Evolutionary conservation across 164 flowering plant genomes (phyloP).

Genomic region (Dillenia turbinata): DNA sequence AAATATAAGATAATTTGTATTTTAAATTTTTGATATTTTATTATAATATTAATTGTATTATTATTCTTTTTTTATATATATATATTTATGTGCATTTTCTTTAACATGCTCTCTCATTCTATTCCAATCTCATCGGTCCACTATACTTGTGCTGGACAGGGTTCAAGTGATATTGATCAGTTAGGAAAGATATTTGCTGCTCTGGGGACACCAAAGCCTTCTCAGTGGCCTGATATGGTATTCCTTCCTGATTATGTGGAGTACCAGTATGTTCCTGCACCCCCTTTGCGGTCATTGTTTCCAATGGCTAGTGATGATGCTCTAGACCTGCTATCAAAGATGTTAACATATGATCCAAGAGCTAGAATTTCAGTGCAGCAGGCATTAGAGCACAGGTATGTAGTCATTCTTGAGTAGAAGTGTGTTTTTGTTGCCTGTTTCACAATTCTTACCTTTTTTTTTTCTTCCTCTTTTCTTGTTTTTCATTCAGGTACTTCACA

Average conservation of each 20-base stretch:
- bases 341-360: conserved; percentile 91
- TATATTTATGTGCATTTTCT: not conserved
- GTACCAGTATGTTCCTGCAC: conserved; percentile 72
- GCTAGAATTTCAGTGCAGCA: conserved; percentile 77
- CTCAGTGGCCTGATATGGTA: conserved; percentile 93
- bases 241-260: conserved; percentile 94
- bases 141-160: conserved; percentile 36
- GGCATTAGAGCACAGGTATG: conserved; percentile 90
- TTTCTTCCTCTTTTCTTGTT: conserved; percentile 8
- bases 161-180: conserved; percentile 93
- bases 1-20: too few relatives aligned
- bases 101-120: too few relatives aligned
- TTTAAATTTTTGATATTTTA: not conserved
- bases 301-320: conserved; percentile 92
- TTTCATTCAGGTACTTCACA: conserved; percentile 64
- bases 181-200: conserved; percentile 92
- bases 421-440: not conserved
- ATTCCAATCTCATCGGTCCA: too few relatives aligned
- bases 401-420: not conserved
- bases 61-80: not conserved
- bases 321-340: conserved; percentile 78
- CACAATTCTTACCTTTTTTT: not conserved
- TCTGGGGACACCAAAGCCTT: conserved; percentile 86
- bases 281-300: conserved; percentile 70
- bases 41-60: not conserved